These are phyloP conservation scores for Cadophora sp. DNA, from an alignment of 2,329 filamentous ascomycete genomes.

Conservation along the genomic window DNA sequence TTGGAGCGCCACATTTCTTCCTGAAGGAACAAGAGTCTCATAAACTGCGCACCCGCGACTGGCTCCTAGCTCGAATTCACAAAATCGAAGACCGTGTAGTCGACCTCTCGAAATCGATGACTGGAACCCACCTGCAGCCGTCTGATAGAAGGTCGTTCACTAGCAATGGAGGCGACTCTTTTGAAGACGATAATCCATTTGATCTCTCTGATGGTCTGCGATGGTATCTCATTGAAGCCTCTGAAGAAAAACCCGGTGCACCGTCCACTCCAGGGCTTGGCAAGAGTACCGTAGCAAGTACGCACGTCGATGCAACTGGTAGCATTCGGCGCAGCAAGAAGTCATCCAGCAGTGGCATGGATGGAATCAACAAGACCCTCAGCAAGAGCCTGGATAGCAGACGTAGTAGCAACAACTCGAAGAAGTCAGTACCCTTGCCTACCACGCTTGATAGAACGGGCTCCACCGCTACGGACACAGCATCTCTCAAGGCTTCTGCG, in stretches of 20 bases:
- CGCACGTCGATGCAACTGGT: constrained; percentile 85
- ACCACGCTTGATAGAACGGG: constrained; percentile 37
- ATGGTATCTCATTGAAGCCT: constrained; percentile 95
- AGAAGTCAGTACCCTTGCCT: constrained; percentile 67
- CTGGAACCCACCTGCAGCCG: constrained; percentile 38
- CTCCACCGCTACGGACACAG: constrained; percentile 36
- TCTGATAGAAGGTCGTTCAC: constrained; percentile 52
- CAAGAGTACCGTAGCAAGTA: constrained; percentile 89
- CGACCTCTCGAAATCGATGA: constrained; percentile 81
- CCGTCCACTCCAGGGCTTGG: constrained; percentile 92
- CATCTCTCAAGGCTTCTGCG: constrained; percentile 36
- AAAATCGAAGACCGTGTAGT: constrained; percentile 93
- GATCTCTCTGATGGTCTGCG: constrained; percentile 92
- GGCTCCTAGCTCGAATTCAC: constrained; percentile 93
- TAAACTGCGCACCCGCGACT: constrained; percentile 83
- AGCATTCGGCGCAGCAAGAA: constrained; percentile 61
- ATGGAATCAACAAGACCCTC: constrained; percentile 77
- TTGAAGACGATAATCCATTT: constrained; percentile 95
- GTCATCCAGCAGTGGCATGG: constrained; percentile 61
- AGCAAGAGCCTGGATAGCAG: constrained; percentile 91
- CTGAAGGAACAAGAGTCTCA: constrained; percentile 91
- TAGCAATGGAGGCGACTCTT: constrained; percentile 60
- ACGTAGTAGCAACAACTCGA: constrained; percentile 85
- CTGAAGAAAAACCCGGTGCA: constrained; percentile 89
- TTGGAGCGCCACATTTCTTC: constrained; percentile 97